phyloP scores from a whole-genome alignment of 805 yeast species.

The Saccharomycopsis malanga region DNA sequence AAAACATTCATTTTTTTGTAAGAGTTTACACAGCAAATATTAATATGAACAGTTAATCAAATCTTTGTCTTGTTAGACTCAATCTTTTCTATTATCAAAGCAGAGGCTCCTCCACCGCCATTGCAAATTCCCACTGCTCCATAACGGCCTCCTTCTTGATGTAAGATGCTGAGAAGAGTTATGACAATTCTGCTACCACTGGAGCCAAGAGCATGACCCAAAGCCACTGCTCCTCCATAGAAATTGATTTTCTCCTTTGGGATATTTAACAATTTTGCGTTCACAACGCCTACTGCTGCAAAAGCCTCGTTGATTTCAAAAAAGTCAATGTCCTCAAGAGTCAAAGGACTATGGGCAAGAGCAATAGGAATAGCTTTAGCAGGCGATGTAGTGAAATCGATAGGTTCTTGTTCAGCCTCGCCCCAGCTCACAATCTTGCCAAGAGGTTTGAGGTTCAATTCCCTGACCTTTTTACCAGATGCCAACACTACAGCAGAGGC shows the following conservation, averaged over 20 bases:
- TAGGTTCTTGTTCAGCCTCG: conserved; percentile 93
- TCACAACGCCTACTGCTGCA: conserved; percentile 91
- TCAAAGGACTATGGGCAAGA: conserved; percentile 64
- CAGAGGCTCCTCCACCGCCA: conserved; percentile 99
- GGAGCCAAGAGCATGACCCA: conserved; percentile 93
- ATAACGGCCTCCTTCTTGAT: conserved; percentile 76
- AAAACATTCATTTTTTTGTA: no score
- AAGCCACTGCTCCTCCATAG: conserved; percentile 93
- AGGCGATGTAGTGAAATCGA: conserved; percentile 94
- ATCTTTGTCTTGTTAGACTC: no score
- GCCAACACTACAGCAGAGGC: conserved; percentile 91
- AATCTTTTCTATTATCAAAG: conserved; percentile 74
- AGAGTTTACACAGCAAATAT: no score
- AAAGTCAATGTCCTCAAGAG: conserved; percentile 66
- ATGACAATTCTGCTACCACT: conserved; percentile 93
- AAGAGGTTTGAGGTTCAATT: conserved; percentile 78
- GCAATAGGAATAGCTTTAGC: conserved; percentile 93
- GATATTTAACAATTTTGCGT: conserved; percentile 59
- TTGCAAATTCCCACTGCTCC: conserved; percentile 97
- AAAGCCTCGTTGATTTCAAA: conserved; percentile 97
- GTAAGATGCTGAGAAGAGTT: conserved; percentile 70
- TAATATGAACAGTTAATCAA: no score
- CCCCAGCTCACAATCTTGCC: conserved; percentile 93
- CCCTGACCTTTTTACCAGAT: conserved; percentile 74
- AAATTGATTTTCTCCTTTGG: conserved; percentile 67